Base-by-base conservation (phyloP, 768 basidiomycete species). In the Tylopilus rubrobrunneus region DNA sequence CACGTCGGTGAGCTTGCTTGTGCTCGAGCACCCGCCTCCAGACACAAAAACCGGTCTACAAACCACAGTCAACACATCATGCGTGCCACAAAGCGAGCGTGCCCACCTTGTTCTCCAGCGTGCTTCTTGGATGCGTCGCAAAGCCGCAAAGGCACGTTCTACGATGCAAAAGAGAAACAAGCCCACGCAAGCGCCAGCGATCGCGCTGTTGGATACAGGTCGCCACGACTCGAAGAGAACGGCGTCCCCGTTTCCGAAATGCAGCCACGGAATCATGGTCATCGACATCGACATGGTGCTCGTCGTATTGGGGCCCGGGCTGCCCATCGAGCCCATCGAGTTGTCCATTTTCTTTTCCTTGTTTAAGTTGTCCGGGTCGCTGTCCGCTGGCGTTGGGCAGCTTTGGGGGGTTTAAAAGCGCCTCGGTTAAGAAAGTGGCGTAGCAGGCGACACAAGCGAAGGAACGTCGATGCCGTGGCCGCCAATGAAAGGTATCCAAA, bases 161-260 rank as follows among this genome's bases (percentile, higher is more conserved):
- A 87, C 71, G 9, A 92, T 62, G 8, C 83, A 82, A 25, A 94
- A 73, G 29, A 86, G 29, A 61, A 87, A 73, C 21, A 95, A 73
- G 0, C 78, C 84, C 48, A 95, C 75, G 64, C 85, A 88, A 33
- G 90, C 85, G 1, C 88, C 92, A n/a, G 80, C 81, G 33, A 91
- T 79, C 0, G 87, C 83, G 17, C 87, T 89, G 6, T 72, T 56
- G 0, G 88, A 84, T 1, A 76, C 76, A 0, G 93, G 92, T 6
- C 67, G 70, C 85, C 87, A 88, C 1, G 77, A 69, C 52, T 79
- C 56, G 73, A 94, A 92, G 68, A 81, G 72, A 9, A 91, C 75
- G 44, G 74, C 70, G 57, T 90, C 87, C 0, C 82, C 82, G 0
- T 73, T 71, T 17, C 78, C 76, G 58, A 89, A 86, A 67, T 91